A percentile compares a stretch with the other conserved stretches of the same genome.
Evolutionary conservation across 768 basidiomycete genomes (phyloP).

Genomic region (Hirschioporus abietinus): DNA sequence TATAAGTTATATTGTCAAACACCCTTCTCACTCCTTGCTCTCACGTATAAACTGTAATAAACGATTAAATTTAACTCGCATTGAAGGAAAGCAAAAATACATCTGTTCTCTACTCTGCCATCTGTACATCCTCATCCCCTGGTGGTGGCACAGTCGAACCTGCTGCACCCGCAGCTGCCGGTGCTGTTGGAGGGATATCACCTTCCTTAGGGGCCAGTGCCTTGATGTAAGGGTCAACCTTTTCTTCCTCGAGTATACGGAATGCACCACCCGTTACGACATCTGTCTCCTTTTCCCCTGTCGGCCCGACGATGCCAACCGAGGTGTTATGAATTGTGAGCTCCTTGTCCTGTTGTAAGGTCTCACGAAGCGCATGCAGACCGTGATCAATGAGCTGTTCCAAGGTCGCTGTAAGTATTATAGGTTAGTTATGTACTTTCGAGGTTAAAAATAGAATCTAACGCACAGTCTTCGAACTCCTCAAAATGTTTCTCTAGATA

Average conservation of each 20-base stretch:
- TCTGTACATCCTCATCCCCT: slow-evolving; percentile 78
- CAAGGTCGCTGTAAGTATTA: slow-evolving; percentile 56
- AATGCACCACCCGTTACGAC: slow-evolving; percentile 56
- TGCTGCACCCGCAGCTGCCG: slow-evolving; percentile 30
- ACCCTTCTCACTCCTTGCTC: background rate
- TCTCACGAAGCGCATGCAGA: slow-evolving; percentile 90
- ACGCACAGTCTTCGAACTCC: slow-evolving; percentile 79
- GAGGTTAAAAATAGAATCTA: slow-evolving; percentile 5
- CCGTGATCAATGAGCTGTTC: slow-evolving; percentile 91
- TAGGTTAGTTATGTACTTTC: background rate
- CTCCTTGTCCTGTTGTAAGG: slow-evolving; percentile 97
- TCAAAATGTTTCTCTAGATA: slow-evolving; percentile 95
- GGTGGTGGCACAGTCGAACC: slow-evolving; percentile 31
- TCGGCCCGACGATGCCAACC: slow-evolving; percentile 84
- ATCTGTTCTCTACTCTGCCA: slow-evolving; percentile 52
- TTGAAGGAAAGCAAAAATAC: slow-evolving; percentile 1
- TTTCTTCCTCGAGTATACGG: slow-evolving; percentile 83
- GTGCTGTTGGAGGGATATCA: slow-evolving; percentile 21
- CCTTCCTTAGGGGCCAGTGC: slow-evolving; percentile 71
- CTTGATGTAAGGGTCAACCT: slow-evolving; percentile 66
- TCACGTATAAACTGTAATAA: background rate
- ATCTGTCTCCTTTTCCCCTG: slow-evolving; percentile 49
- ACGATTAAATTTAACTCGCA: background rate
- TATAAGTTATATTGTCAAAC: background rate
- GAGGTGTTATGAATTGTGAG: slow-evolving; percentile 91